Conservation (phyloP, 495 filamentous ascomycete species). For the Sordaria brevicollis region DNA sequence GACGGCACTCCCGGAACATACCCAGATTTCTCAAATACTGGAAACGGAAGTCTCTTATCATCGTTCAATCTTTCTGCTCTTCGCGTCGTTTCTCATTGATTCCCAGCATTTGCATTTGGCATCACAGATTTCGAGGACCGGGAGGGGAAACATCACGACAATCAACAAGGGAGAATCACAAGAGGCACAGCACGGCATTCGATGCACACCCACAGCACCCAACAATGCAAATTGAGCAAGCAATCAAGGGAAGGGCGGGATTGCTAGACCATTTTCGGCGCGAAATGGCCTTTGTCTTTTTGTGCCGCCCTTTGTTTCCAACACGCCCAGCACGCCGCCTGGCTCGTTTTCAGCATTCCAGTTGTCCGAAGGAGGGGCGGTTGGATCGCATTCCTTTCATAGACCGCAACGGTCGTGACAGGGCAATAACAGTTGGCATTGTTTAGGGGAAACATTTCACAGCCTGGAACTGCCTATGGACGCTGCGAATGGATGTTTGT, state of each 20-base stretch:
- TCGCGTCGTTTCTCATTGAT: not conserved
- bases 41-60: not conserved
- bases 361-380: not conserved
- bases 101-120: not conserved
- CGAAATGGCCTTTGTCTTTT: conserved; percentile 31
- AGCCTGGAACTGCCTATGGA: not conserved
- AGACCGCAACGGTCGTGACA: not conserved
- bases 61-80: not conserved
- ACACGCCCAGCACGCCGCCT: no score
- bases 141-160: not conserved
- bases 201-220: no score
- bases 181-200: not conserved
- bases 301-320: no score
- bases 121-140: not conserved
- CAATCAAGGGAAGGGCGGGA: conserved; percentile 8
- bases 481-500: no score
- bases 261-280: conserved; percentile 22
- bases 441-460: not conserved
- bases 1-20: not conserved
- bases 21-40: not conserved
- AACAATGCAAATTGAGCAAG: not conserved
- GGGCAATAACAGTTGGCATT: conserved; percentile 10
- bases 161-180: not conserved
- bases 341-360: conserved; percentile 5
- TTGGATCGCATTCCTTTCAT: conserved; percentile 12